Evolutionary conservation across 1,284 basidiomycete genomes (phyloP), one percentile per base, ranked within the genome.

Genomic region (Wallemia ichthyophaga): DNA sequence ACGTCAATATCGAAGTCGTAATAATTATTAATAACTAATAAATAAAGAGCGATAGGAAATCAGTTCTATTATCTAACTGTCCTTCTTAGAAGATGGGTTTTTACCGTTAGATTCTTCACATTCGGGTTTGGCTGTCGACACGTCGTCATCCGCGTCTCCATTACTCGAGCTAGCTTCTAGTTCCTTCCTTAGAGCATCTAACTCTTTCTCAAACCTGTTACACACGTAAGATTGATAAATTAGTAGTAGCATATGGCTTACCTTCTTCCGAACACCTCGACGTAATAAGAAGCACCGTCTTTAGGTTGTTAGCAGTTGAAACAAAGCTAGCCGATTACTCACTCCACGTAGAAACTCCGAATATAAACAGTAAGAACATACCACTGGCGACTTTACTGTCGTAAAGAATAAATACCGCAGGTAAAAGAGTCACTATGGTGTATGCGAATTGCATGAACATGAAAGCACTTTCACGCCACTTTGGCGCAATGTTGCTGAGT

Each of bases 221-320:
- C n/a, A n/a, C n/a, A n/a, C n/a, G n/a, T n/a, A n/a, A n/a, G n/a
- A n/a, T n/a, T n/a, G n/a, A 58, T 48, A 58, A 28, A 53, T 48
- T 7, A 59, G 33, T 3, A 28, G n/a, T 27, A 25, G 15, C 26
- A 59, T 54, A 61, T 26, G 56, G 31, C 83, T 63, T 63, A 87
- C 85, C 91, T 91, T 70, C 87, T 78, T 32, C 87, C 87, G 67
- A 91, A 92, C 27, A 92, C 87, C 68, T 95, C 89, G 62, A 94
- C 88, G 69, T 92, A 92, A 73, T 71, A 73, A 9, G 65, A 64
- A 17, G 69, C 71, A n/a, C 71, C 71, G 64, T 72, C 71, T 69
- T 69, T 70, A 5, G n/a, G 5, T 11, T 17, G 28, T 48, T 48
- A 21, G n/a, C 9, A 11, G 37, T 23, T 25, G 17, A 24, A 32